Evolutionary conservation across 306 rosid genomes (phyloP), one percentile per base, ranked within the genome.

Genomic region (Urtica urens): DNA sequence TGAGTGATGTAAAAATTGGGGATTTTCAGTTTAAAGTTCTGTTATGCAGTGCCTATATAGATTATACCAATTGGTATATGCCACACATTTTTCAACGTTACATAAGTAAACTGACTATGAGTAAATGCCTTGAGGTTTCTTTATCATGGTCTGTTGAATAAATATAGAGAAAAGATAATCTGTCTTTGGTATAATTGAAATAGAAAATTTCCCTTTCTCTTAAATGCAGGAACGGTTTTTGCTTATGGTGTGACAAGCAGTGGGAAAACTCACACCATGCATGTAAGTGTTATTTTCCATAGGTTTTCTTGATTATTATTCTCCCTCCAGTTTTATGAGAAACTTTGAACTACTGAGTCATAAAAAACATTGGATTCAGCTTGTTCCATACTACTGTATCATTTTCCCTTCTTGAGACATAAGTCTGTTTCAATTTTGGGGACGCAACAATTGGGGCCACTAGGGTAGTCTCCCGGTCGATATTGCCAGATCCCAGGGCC

Each of bases 231-330:
- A 38, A 92, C 96, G 15, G 99, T 92, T 63, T 92, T 92, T 72
- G 99, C 96, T 37, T 92, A 92, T 49, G 99, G 99, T 54, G 99
- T 86, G 71, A 92, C 96, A 7, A 92, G 99, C 61, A 92, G 99
- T 66, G 99, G 99, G 39, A 92, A 92, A 75, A 92, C 99, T 3
- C 99, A 92, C 76, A 92, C 99, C 47, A 92, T 92, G 99, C 99
- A 92, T 67, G 99, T 92, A 78, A 75, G 94, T 73, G 63, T 16
- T 10, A 13, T 35, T 35, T 13, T 35, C n/a, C 10, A 14, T 3
- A 12, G 14, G n/a, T 35, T 4, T 35, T 35, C n/a, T 35, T 31
- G 13, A 2, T 31, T 13, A 8, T 4, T 10, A n/a, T n/a, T n/a
- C n/a, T n/a, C n/a, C n/a, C n/a, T n/a, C n/a, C n/a, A n/a, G n/a